A percentile compares a stretch with the other conserved stretches of the same genome.
Conservation (phyloP, 2,329 filamentous ascomycete species). For the Stromatinia cepivora region DNA sequence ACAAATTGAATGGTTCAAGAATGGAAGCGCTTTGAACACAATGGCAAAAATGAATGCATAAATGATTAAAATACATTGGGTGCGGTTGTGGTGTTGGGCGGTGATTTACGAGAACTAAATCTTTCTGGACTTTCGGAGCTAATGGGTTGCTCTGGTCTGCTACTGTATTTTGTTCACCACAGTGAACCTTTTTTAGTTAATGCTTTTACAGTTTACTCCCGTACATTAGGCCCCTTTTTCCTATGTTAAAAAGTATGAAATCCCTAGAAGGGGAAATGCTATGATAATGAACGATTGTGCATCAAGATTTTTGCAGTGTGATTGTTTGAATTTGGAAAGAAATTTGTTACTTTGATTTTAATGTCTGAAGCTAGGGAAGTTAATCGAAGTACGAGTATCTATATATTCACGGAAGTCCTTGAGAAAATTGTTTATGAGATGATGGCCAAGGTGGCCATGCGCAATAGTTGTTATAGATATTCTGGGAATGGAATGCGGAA, state of each 20-base stretch:
- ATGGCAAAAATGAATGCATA: conserved; percentile 72
- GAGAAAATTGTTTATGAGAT: neutral
- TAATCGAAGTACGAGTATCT: neutral
- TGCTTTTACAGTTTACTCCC: conserved; percentile 21
- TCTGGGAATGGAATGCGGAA: neutral
- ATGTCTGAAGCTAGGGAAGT: neutral
- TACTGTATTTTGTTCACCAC: conserved; percentile 24
- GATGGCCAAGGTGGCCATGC: neutral
- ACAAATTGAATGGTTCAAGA: conserved; percentile 99
- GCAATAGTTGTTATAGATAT: neutral
- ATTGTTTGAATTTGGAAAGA: neutral
- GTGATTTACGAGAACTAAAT: conserved; percentile 20
- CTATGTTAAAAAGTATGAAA: conserved; percentile 21
- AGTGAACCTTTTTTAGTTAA: conserved; percentile 19
- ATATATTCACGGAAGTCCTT: neutral
- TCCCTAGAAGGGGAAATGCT: conserved; percentile 6
- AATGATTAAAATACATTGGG: conserved; percentile 16
- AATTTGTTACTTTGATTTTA: neutral
- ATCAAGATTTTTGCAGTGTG: too few species aligned
- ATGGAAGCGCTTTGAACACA: conserved; percentile 95
- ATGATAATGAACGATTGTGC: conserved; percentile 1
- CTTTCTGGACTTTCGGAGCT: conserved; percentile 20
- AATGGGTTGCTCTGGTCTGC: conserved; percentile 20
- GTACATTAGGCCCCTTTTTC: conserved; percentile 23
- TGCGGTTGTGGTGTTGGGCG: conserved; percentile 13